These are phyloP conservation scores for Rutstroemia sydowiana DNA, from an alignment of 2,329 filamentous ascomycete genomes.

Conservation along the genomic window DNA sequence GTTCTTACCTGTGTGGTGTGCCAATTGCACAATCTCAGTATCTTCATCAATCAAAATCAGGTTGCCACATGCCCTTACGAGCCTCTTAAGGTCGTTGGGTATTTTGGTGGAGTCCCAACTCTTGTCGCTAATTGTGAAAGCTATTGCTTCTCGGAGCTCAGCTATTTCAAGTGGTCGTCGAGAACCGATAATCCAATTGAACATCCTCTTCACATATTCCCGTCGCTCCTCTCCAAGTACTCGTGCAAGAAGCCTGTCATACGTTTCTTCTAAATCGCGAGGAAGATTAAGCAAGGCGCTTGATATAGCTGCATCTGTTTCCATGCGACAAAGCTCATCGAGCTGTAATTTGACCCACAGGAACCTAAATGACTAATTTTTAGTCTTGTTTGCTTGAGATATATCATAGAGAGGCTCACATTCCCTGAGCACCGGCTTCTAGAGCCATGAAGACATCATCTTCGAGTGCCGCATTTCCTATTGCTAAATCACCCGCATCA, in stretches of 20 bases:
- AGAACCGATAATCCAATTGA: constrained; percentile 13
- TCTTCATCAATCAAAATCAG: neutral
- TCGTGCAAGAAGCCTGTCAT: constrained; percentile 11
- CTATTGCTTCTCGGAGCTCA: constrained; percentile 12
- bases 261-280: constrained; percentile 11
- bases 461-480: neutral
- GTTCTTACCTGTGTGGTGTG: neutral
- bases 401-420: neutral
- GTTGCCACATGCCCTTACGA: neutral
- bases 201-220: constrained; percentile 11
- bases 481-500: neutral
- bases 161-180: constrained; percentile 9
- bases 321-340: constrained; percentile 8
- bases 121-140: neutral
- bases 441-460: neutral
- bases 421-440: neutral
- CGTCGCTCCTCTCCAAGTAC: constrained; percentile 5
- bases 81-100: constrained; percentile 1
- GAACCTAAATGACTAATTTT: neutral
- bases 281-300: constrained; percentile 11
- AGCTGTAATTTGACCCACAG: constrained; percentile 16
- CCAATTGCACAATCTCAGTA: neutral
- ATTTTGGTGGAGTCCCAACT: neutral
- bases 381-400: neutral
- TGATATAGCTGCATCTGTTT: constrained; percentile 12